Evolutionary conservation across 2,329 filamentous ascomycete species (phyloP).

Genomic region (Verticillium tricorpus): DNA sequence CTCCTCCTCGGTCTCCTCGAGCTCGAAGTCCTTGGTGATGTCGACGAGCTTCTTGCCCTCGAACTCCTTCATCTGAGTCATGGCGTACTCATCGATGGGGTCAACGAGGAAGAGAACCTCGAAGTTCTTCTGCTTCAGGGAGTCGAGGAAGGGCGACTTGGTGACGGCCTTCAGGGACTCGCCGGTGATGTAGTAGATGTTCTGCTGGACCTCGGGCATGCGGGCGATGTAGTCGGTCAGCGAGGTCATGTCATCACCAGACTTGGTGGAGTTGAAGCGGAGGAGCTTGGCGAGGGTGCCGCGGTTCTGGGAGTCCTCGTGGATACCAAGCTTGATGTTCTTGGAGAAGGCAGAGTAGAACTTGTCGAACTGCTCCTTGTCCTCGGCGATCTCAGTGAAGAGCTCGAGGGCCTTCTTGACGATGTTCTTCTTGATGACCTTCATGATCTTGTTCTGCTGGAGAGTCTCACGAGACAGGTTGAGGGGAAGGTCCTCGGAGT

Average conservation of each 20-base stretch:
- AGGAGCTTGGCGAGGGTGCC: constrained; percentile 90
- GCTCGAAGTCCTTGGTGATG: constrained; percentile 99
- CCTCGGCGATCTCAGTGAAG: constrained; percentile 98
- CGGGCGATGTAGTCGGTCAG: constrained; percentile 96
- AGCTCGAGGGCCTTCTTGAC: constrained; percentile 99
- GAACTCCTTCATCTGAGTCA: constrained; percentile 99
- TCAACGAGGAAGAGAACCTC: constrained; percentile 99
- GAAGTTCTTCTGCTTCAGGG: constrained; percentile 98
- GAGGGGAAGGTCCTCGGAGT: constrained; percentile 98
- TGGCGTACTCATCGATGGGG: constrained; percentile 98
- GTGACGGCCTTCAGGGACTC: constrained; percentile 97
- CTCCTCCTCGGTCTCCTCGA: constrained; percentile 99
- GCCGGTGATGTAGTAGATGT: constrained; percentile 99
- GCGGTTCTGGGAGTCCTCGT: constrained; percentile 99
- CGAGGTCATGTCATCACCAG: constrained; percentile 90
- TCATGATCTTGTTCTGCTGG: constrained; percentile 99
- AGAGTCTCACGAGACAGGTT: constrained; percentile 99
- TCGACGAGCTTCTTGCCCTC: constrained; percentile 99
- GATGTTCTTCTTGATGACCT: constrained; percentile 99
- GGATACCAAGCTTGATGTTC: constrained; percentile 99
- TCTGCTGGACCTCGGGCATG: constrained; percentile 99
- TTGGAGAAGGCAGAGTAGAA: constrained; percentile 99
- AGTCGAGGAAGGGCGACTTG: constrained; percentile 98
- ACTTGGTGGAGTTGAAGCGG: constrained; percentile 98
- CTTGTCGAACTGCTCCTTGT: constrained; percentile 99